These are phyloP conservation scores for Aspergillus leporis DNA, from an alignment of 495 filamentous ascomycete species.

Conservation along the genomic window DNA sequence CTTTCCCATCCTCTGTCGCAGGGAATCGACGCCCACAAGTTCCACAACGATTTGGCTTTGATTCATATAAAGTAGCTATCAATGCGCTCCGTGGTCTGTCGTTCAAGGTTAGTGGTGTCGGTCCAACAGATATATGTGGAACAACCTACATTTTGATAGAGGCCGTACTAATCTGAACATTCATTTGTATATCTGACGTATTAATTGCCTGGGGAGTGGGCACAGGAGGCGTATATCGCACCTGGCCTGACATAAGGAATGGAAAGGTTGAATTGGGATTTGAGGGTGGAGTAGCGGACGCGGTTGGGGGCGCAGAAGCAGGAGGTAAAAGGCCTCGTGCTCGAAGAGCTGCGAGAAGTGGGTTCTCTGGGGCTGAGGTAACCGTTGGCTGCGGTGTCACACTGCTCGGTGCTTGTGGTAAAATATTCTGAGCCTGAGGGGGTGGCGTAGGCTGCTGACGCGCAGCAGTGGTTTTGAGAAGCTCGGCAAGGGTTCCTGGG, in stretches of 20 bases:
- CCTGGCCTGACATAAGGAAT: slow-evolving; percentile 44
- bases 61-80: slow-evolving; percentile 71
- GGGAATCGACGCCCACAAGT: slow-evolving; percentile 89
- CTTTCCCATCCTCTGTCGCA: slow-evolving; percentile 71
- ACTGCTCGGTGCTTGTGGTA: slow-evolving; percentile 28
- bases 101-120: not conserved
- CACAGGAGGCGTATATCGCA: slow-evolving; percentile 37
- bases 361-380: slow-evolving; percentile 33
- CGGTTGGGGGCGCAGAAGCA: slow-evolving; percentile 31
- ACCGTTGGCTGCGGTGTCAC: slow-evolving; percentile 33
- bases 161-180: slow-evolving; percentile 66
- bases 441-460: slow-evolving; percentile 45
- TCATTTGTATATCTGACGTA: slow-evolving; percentile 44
- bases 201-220: slow-evolving; percentile 27
- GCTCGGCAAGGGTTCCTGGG: slow-evolving; percentile 48
- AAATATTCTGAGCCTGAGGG: slow-evolving; percentile 29
- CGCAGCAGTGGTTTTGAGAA: slow-evolving; percentile 50
- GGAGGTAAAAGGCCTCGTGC: slow-evolving; percentile 49
- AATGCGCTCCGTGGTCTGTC: slow-evolving; percentile 72
- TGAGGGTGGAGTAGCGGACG: slow-evolving; percentile 23
- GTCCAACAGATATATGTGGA: not conserved
- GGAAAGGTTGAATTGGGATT: slow-evolving; percentile 34
- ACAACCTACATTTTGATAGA: slow-evolving; percentile 76
- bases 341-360: slow-evolving; percentile 47
- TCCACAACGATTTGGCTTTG: slow-evolving; percentile 78